phyloP scores from a whole-genome alignment of 805 yeast species.

The Yamadazyma philogaea region DNA sequence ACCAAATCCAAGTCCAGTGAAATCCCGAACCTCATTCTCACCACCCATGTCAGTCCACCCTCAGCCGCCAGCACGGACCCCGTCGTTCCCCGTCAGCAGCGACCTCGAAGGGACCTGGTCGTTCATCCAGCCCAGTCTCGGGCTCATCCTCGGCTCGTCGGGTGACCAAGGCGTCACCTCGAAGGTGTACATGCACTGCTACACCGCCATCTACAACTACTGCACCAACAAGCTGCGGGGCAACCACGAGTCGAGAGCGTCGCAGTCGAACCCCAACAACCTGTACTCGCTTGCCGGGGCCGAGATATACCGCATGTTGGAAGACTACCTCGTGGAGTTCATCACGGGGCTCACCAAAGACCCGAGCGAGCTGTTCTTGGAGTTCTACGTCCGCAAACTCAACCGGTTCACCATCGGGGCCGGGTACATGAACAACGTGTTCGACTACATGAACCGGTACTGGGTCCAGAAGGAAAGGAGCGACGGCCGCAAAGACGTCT shows the following conservation, averaged over 20 bases:
- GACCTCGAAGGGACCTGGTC: conserved; percentile 72
- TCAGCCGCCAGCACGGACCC: background rate
- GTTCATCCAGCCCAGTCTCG: conserved; percentile 73
- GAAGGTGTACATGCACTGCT: conserved; percentile 80
- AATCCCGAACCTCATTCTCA: background rate
- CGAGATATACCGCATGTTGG: conserved; percentile 75
- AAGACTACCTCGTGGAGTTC: conserved; percentile 61
- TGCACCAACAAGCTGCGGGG: conserved; percentile 75
- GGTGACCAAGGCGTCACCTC: conserved; percentile 65
- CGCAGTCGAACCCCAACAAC: conserved; percentile 11
- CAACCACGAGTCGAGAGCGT: conserved; percentile 9
- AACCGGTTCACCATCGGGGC: conserved; percentile 88
- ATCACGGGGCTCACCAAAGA: conserved; percentile 48
- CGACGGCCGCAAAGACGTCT: conserved; percentile 86
- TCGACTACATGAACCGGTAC: conserved; percentile 92
- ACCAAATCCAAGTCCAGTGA: too few species aligned
- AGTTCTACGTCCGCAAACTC: conserved; percentile 86
- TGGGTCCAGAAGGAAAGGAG: conserved; percentile 97
- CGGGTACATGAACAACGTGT: conserved; percentile 84
- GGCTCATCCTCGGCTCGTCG: conserved; percentile 64
- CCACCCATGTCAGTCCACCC: conserved; percentile 1
- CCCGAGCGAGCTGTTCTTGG: conserved; percentile 65
- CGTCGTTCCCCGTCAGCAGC: conserved; percentile 50
- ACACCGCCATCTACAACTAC: conserved; percentile 89
- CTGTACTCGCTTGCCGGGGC: conserved; percentile 73